phyloP scores from a whole-genome alignment of 2,329 filamentous ascomycete genomes.

The Diaporthe ampelina region DNA sequence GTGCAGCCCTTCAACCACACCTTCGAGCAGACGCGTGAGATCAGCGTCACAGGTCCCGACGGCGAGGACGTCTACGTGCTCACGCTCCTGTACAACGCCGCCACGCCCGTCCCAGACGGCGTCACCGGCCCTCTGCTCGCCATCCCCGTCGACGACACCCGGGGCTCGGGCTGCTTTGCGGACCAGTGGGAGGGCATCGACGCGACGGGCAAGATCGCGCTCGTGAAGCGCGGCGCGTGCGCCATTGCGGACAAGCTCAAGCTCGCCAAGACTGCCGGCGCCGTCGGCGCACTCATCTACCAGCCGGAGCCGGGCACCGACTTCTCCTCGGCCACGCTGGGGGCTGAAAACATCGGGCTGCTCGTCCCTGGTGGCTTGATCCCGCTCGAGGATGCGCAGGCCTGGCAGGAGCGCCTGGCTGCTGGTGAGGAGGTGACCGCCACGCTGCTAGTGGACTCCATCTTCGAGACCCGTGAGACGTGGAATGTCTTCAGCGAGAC shows the following conservation, averaged over 20 bases:
- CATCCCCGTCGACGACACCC: slow-evolving; percentile 52
- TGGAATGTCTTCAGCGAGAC: slow-evolving; percentile 63
- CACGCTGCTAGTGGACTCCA: slow-evolving; percentile 53
- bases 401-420: slow-evolving; percentile 49
- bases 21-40: slow-evolving; percentile 58
- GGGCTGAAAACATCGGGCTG: slow-evolving; percentile 49
- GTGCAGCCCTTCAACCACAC: slow-evolving; percentile 63
- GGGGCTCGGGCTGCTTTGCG: slow-evolving; percentile 57
- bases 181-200: slow-evolving; percentile 57
- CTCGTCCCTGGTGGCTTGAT: slow-evolving; percentile 47
- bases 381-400: slow-evolving; percentile 44
- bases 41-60: slow-evolving; percentile 60
- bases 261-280: slow-evolving; percentile 58
- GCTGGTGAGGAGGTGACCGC: slow-evolving; percentile 43
- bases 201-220: slow-evolving; percentile 58
- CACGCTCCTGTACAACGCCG: slow-evolving; percentile 61
- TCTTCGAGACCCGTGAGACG: slow-evolving; percentile 54
- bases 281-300: slow-evolving; percentile 67
- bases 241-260: slow-evolving; percentile 59
- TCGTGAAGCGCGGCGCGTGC: slow-evolving; percentile 61
- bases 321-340: slow-evolving; percentile 63
- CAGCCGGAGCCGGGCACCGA: slow-evolving; percentile 66
- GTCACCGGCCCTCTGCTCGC: slow-evolving; percentile 53
- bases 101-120: slow-evolving; percentile 55
- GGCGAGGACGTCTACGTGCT: slow-evolving; percentile 59